Evolutionary conservation across 2,329 filamentous ascomycete species (phyloP).

Genomic region (Fusarium sacchari): DNA sequence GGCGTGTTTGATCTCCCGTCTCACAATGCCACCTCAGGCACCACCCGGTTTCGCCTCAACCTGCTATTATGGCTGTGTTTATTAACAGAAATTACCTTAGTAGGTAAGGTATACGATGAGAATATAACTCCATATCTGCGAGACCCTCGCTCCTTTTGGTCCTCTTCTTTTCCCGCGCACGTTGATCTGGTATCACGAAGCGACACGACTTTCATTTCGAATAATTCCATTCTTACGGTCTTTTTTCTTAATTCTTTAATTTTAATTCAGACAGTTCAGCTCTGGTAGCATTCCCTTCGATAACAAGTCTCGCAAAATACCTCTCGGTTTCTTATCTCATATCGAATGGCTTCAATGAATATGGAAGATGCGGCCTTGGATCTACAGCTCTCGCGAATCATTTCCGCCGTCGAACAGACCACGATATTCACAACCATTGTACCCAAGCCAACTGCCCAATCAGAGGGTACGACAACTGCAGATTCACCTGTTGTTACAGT

Average conservation of each 20-base stretch:
- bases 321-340: not conserved
- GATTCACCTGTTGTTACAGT: slow-evolving; percentile 12
- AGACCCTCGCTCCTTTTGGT: not conserved
- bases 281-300: slow-evolving; percentile 14
- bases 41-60: slow-evolving; percentile 39
- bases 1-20: slow-evolving; percentile 38
- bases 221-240: slow-evolving; percentile 21
- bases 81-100: not conserved
- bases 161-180: slow-evolving; percentile 1
- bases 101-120: too few species aligned
- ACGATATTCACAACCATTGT: slow-evolving; percentile 40
- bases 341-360: slow-evolving; percentile 3
- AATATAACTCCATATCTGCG: slow-evolving; percentile 13
- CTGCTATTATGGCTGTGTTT: not conserved
- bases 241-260: slow-evolving; percentile 16
- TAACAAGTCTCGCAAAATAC: not conserved
- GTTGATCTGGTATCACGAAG: slow-evolving; percentile 31
- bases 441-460: slow-evolving; percentile 14
- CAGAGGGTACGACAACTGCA: not conserved
- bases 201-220: slow-evolving; percentile 23
- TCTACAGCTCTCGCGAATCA: slow-evolving; percentile 35
- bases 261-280: slow-evolving; percentile 14
- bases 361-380: slow-evolving; percentile 23
- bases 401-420: slow-evolving; percentile 36
- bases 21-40: slow-evolving; percentile 35